Conservation (phyloP, 2,329 filamentous ascomycete genomes). For the Paecilomyces variotii region DNA sequence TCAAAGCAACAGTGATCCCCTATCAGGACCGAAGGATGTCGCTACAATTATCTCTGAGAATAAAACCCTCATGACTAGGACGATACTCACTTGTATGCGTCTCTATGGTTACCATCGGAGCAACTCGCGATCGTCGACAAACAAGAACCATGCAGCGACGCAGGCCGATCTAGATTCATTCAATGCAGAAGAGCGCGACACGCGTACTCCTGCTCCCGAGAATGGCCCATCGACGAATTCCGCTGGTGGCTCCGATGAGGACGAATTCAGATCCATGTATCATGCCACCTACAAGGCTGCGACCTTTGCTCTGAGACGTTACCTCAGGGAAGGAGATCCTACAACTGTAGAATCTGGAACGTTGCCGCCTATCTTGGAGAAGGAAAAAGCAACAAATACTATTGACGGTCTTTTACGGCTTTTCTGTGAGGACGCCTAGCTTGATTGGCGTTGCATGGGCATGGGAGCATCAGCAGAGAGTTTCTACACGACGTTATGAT, state of each 20-base stretch:
- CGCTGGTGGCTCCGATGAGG: conserved; percentile 20
- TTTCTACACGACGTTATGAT: not conserved
- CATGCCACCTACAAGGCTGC: conserved; percentile 37
- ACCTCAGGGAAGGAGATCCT: conserved; percentile 19
- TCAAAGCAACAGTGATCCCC: conserved; percentile 5
- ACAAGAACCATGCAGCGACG: conserved; percentile 7
- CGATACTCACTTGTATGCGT: conserved; percentile 37
- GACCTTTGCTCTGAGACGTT: conserved; percentile 34
- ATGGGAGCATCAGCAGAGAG: not conserved
- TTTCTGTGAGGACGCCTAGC: conserved; percentile 32
- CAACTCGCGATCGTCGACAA: conserved; percentile 14
- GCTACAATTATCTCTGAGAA: conserved; percentile 28
- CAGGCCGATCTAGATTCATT: conserved; percentile 4
- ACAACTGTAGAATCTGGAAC: conserved; percentile 1
- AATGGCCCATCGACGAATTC: conserved; percentile 6
- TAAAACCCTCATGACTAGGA: conserved; percentile 34
- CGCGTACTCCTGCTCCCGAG: conserved; percentile 2
- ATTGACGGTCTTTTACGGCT: conserved; percentile 34
- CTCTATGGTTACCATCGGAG: conserved; percentile 35
- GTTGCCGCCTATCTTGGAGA: conserved; percentile 21
- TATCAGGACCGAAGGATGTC: conserved; percentile 15
- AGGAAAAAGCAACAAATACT: conserved; percentile 32
- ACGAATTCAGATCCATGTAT: conserved; percentile 37
- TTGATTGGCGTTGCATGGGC: not conserved
- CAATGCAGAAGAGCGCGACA: conserved; percentile 11